Percentiles rank a stretch among this genome's conserved stretches.
These are phyloP conservation scores for Coffea canephora DNA, from an alignment of 257 asterid species.

Conservation along the genomic window DNA sequence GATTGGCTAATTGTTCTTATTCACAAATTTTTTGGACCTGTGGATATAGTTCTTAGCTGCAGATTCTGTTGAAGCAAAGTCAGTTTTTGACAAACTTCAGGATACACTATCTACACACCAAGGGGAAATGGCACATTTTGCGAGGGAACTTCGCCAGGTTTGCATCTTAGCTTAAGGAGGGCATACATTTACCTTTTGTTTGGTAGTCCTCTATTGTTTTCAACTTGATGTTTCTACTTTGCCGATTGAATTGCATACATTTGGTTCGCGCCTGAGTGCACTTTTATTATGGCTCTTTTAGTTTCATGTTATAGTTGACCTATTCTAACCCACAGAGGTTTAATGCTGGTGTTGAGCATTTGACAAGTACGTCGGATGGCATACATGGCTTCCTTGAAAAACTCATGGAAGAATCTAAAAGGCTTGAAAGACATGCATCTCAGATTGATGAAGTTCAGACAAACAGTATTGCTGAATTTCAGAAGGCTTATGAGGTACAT, in stretches of 20 bases:
- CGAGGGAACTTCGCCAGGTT: conserved; percentile 86
- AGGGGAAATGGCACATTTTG: conserved; percentile 65
- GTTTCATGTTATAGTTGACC: background rate
- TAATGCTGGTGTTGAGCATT: conserved; percentile 46
- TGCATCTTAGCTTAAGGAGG: background rate
- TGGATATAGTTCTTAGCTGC: conserved; percentile 53
- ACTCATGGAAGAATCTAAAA: conserved; percentile 54
- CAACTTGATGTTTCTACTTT: background rate
- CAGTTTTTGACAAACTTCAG: conserved; percentile 61
- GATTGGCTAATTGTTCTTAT: conserved; percentile 11
- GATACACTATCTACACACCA: conserved; percentile 52
- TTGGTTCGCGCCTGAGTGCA: background rate
- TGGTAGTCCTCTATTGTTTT: background rate
- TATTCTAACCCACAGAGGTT: conserved; percentile 33
- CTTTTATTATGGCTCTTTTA: background rate
- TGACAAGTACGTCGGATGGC: conserved; percentile 54
- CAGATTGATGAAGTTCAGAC: conserved; percentile 46
- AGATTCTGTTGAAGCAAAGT: conserved; percentile 52
- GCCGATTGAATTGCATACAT: background rate
- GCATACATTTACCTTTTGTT: background rate
- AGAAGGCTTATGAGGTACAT: conserved; percentile 66
- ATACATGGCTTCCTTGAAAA: conserved; percentile 48
- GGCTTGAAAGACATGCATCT: conserved; percentile 54
- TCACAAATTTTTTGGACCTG: conserved; percentile 7
- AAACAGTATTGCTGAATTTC: conserved; percentile 59